These are phyloP conservation scores for Sporothrix euskadiensis DNA, from an alignment of 2,329 filamentous ascomycete species.

Conservation along the genomic window DNA sequence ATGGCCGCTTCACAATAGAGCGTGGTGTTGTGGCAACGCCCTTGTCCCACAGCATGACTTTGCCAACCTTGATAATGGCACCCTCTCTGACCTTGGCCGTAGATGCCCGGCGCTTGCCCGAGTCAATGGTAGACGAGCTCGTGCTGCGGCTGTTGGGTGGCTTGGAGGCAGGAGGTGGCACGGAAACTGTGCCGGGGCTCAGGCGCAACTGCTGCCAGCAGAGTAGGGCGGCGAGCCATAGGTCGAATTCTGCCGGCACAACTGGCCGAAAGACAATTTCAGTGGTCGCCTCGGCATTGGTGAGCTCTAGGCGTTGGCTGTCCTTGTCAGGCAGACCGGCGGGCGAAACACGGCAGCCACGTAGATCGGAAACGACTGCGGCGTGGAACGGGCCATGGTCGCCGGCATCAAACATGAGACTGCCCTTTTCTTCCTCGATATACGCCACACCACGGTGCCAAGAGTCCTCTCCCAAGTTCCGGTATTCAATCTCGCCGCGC, in stretches of 20 bases:
- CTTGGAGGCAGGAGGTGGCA: constrained; percentile 44
- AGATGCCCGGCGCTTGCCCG: constrained; percentile 43
- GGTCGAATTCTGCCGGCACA: constrained; percentile 66
- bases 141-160: constrained; percentile 38
- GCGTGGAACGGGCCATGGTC: constrained; percentile 65
- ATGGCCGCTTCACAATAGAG: constrained; percentile 58
- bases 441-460: constrained; percentile 75
- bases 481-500: constrained; percentile 75
- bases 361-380: constrained; percentile 69
- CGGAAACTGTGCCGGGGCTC: constrained; percentile 32
- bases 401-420: constrained; percentile 72
- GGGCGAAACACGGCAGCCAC: constrained; percentile 68
- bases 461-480: constrained; percentile 58
- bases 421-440: constrained; percentile 74
- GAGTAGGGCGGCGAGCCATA: constrained; percentile 77
- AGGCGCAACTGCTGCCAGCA: constrained; percentile 78
- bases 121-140: constrained; percentile 47
- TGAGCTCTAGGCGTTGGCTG: constrained; percentile 55
- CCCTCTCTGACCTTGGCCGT: constrained; percentile 60
- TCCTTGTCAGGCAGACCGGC: constrained; percentile 50
- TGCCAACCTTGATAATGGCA: constrained; percentile 92
- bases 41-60: constrained; percentile 89
- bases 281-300: constrained; percentile 54
- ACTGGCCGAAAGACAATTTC: constrained; percentile 67
- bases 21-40: constrained; percentile 57